Evolutionary conservation across 1,139 yeast genomes (phyloP).

Genomic region (Yarrowia galli): DNA sequence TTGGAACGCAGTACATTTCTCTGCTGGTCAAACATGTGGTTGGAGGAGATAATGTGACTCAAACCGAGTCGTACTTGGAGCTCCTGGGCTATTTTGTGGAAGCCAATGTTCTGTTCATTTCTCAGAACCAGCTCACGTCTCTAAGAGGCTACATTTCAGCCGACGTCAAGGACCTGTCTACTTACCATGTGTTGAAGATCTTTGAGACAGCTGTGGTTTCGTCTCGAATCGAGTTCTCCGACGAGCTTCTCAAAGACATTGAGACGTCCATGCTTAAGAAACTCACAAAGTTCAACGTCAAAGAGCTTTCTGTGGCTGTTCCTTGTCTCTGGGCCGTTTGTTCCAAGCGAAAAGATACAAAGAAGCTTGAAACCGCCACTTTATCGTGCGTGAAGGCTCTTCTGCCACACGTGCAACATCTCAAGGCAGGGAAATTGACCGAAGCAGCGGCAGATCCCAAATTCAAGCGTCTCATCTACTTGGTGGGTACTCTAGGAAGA

Average conservation of each 20-base stretch:
- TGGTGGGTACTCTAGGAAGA: conserved; percentile 74
- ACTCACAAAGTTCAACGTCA: conserved; percentile 64
- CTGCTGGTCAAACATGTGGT: conserved; percentile 43
- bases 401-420: conserved; percentile 54
- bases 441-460: conserved; percentile 54
- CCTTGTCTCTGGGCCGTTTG: conserved; percentile 70
- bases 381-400: conserved; percentile 62
- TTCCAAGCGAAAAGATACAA: conserved; percentile 55
- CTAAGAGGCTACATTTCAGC: conserved; percentile 67
- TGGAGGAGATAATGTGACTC: conserved; percentile 42
- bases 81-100: conserved; percentile 63
- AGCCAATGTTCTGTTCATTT: conserved; percentile 59
- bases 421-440: conserved; percentile 44
- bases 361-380: conserved; percentile 65
- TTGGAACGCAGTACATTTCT: conserved; percentile 37
- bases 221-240: conserved; percentile 55
- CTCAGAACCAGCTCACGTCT: conserved; percentile 69
- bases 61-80: conserved; percentile 50
- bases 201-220: conserved; percentile 59
- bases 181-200: conserved; percentile 61
- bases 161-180: conserved; percentile 53
- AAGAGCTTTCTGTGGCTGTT: conserved; percentile 71
- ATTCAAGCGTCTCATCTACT: conserved; percentile 62
- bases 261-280: conserved; percentile 61
- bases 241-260: conserved; percentile 60